These are phyloP conservation scores for Filobasidium wieringae DNA, from an alignment of 768 basidiomycete species.

Conservation along the genomic window DNA sequence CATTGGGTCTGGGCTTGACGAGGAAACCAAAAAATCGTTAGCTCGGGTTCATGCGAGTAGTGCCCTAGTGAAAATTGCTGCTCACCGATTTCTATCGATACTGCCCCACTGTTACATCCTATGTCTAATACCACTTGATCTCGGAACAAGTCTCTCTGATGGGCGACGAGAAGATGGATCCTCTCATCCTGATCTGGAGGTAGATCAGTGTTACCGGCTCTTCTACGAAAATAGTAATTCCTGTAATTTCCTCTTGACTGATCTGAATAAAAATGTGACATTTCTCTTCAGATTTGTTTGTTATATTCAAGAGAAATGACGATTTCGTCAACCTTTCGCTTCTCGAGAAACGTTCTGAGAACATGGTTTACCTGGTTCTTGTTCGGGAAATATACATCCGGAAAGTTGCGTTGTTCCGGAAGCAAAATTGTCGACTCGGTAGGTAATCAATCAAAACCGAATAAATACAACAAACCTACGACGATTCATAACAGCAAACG, in stretches of 20 bases:
- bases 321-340: too few species aligned
- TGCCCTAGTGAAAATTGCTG: neutral
- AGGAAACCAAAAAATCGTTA: neutral
- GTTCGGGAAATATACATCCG: too few species aligned
- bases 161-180: neutral
- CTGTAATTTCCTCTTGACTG: constrained; percentile 16
- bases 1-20: constrained; percentile 7
- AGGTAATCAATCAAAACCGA: too few species aligned
- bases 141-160: neutral
- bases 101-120: constrained; percentile 15
- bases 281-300: too few species aligned
- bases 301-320: too few species aligned
- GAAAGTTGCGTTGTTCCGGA: too few species aligned
- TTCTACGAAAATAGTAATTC: constrained; percentile 12
- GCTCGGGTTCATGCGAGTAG: neutral
- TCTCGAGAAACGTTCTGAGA: too few species aligned
- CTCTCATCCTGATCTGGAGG: constrained; percentile 13
- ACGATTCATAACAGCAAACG: too few species aligned
- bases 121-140: constrained; percentile 11
- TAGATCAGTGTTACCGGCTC: constrained; percentile 2
- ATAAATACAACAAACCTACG: too few species aligned
- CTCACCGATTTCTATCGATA: constrained; percentile 16
- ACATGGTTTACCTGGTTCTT: too few species aligned
- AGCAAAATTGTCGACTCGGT: too few species aligned
- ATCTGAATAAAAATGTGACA: constrained; percentile 8